A percentile compares a stretch with the other conserved stretches of the same genome.
phyloP scores from a whole-genome alignment of 169 alveolate species.

The Eimeria acervulina region DNA sequence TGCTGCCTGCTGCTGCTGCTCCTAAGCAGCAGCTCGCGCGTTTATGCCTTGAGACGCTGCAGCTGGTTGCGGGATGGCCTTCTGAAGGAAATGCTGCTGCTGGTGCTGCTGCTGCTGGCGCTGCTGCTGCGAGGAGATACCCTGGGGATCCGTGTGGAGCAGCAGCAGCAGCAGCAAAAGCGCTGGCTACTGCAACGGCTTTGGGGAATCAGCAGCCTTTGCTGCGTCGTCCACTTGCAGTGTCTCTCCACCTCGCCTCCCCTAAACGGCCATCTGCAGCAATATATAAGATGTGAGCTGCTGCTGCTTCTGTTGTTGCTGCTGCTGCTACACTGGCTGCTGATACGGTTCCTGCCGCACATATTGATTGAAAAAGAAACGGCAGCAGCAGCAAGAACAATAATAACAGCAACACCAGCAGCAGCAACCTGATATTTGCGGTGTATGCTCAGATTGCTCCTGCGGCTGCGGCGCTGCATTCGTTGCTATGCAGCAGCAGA shows the following conservation, averaged over 20 bases:
- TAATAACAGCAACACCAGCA: background rate
- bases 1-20: slow-evolving; percentile 52
- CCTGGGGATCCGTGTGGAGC: background rate
- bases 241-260: slow-evolving; percentile 13
- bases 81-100: background rate
- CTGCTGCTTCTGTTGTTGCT: background rate
- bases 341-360: background rate
- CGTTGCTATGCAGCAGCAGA: slow-evolving; percentile 13
- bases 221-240: background rate
- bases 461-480: slow-evolving; percentile 53
- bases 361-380: background rate
- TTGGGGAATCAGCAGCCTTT: slow-evolving; percentile 30
- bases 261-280: slow-evolving; percentile 5
- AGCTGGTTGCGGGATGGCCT: background rate
- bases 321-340: background rate
- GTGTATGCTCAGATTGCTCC: slow-evolving; percentile 31
- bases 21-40: slow-evolving; percentile 18
- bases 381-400: background rate
- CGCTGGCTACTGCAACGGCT: background rate
- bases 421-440: background rate
- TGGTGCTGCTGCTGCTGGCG: background rate
- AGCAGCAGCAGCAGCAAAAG: slow-evolving; percentile 38
- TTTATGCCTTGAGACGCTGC: slow-evolving; percentile 15
- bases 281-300: slow-evolving; percentile 19
- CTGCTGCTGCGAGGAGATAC: slow-evolving; percentile 31